Percentiles rank a stretch among this genome's conserved stretches.
phyloP scores from a whole-genome alignment of 2,329 filamentous ascomycete species.

The Phialocephala subalpina region DNA sequence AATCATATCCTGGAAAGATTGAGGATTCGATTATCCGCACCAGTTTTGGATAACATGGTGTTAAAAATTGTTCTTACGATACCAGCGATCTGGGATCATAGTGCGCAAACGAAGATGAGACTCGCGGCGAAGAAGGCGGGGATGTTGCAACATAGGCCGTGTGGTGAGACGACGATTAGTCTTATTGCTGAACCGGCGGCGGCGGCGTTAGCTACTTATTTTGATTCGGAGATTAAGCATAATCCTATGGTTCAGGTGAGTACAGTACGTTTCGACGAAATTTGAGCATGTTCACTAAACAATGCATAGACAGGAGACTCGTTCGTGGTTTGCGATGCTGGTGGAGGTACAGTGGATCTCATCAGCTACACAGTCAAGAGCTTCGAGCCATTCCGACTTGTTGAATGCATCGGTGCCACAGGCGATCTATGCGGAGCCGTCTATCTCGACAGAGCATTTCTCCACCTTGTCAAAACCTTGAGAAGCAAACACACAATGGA shows the following conservation, averaged over 20 bases:
- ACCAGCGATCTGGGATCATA: slow-evolving; percentile 21
- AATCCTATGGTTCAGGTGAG: neutral
- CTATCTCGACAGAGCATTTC: slow-evolving; percentile 35
- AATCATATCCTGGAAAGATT: slow-evolving; percentile 12
- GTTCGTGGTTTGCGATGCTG: slow-evolving; percentile 15
- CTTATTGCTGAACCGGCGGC: slow-evolving; percentile 18
- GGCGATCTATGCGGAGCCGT: slow-evolving; percentile 37
- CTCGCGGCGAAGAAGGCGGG: slow-evolving; percentile 14
- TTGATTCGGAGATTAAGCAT: slow-evolving; percentile 5
- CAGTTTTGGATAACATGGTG: slow-evolving; percentile 10
- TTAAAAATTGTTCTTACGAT: slow-evolving; percentile 16
- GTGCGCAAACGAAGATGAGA: slow-evolving; percentile 15
- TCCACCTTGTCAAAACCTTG: slow-evolving; percentile 14
- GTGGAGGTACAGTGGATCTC: slow-evolving; percentile 15
- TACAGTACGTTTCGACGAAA: neutral
- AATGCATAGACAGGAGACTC: slow-evolving; percentile 2
- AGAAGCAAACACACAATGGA: neutral
- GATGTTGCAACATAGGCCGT: neutral
- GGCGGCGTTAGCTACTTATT: slow-evolving; percentile 13
- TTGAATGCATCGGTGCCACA: slow-evolving; percentile 34
- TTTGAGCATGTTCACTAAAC: slow-evolving; percentile 40
- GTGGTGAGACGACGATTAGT: slow-evolving; percentile 10
- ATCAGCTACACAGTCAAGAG: slow-evolving; percentile 11
- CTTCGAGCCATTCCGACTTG: slow-evolving; percentile 11
- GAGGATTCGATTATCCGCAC: slow-evolving; percentile 6